These are phyloP conservation scores for Strigomonas oncopelti DNA, from an alignment of 208 protist species.

Conservation along the genomic window DNA sequence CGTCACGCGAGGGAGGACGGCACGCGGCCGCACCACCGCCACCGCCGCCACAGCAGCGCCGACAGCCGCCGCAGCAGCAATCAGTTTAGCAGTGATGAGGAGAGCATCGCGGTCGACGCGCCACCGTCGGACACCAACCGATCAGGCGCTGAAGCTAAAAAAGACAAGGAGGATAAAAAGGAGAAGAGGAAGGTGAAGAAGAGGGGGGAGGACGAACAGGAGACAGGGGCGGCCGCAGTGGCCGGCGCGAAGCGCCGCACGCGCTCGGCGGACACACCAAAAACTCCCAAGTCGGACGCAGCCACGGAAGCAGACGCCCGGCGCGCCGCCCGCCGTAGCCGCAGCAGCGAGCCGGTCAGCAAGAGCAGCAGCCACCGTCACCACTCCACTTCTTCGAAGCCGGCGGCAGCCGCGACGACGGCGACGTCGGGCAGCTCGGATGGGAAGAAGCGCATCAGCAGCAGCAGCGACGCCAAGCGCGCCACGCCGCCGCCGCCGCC, in stretches of 20 bases:
- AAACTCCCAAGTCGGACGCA: not conserved
- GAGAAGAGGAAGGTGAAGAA: not conserved
- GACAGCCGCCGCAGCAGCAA: not conserved
- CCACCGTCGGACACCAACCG: too few relatives aligned
- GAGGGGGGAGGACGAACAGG: not conserved
- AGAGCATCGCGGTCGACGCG: too few relatives aligned
- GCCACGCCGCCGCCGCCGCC: constrained; percentile 14
- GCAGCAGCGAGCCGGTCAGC: not conserved
- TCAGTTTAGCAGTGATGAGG: not conserved
- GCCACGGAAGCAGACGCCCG: not conserved
- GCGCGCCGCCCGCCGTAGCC: not conserved
- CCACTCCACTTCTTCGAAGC: not conserved
- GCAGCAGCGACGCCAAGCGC: constrained; percentile 12
- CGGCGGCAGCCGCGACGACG: constrained; percentile 13
- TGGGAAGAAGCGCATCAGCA: not conserved
- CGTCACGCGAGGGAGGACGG: not conserved
- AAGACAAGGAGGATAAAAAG: not conserved
- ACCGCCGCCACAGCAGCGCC: not conserved
- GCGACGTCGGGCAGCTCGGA: not conserved
- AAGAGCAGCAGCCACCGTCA: not conserved
- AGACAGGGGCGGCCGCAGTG: too few relatives aligned
- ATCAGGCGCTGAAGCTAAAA: not conserved
- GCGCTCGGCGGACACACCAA: not conserved
- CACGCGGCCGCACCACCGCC: not conserved
- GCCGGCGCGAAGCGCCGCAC: not conserved